A percentile compares a stretch with the other conserved stretches of the same genome.
These are phyloP conservation scores for Debaryomyces prosopidis DNA, from an alignment of 805 yeast genomes.

Conservation along the genomic window DNA sequence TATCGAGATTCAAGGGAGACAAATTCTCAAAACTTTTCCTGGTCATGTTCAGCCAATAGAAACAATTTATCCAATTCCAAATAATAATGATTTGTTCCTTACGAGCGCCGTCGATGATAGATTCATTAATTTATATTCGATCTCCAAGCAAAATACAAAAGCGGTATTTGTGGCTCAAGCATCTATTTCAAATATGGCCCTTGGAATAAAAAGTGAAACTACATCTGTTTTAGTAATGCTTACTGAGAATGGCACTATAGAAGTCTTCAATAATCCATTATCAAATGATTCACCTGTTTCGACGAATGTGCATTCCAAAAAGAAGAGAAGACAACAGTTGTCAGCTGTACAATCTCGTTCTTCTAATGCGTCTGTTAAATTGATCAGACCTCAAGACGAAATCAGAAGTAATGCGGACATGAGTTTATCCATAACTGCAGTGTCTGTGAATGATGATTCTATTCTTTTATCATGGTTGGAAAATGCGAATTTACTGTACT, in stretches of 20 bases:
- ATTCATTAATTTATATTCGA: conserved; percentile 69
- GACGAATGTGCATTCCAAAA: conserved; percentile 24
- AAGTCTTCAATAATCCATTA: conserved; percentile 65
- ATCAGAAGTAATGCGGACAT: conserved; percentile 31
- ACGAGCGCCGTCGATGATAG: conserved; percentile 81
- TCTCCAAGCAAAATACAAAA: conserved; percentile 43
- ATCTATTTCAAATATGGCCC: conserved; percentile 49
- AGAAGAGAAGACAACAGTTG: conserved; percentile 45
- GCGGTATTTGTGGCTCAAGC: conserved; percentile 71
- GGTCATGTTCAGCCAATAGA: conserved; percentile 75
- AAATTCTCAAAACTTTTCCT: conserved; percentile 56
- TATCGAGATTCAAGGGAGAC: conserved; percentile 40
- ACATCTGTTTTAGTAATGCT: conserved; percentile 49
- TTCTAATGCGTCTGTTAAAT: conserved; percentile 43
- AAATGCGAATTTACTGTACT: conserved; percentile 54
- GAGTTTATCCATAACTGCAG: conserved; percentile 27
- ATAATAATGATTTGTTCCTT: conserved; percentile 48
- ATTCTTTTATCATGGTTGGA: conserved; percentile 62
- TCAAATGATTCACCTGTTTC: conserved; percentile 21
- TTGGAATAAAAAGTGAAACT: conserved; percentile 30
- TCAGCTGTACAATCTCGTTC: conserved; percentile 49
- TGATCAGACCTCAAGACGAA: conserved; percentile 48
- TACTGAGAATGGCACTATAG: conserved; percentile 76
- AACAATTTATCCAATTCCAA: conserved; percentile 41
- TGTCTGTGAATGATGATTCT: conserved; percentile 29